phyloP scores from a whole-genome alignment of 2,329 filamentous ascomycete species.

The Rhynchosporium secalis region DNA sequence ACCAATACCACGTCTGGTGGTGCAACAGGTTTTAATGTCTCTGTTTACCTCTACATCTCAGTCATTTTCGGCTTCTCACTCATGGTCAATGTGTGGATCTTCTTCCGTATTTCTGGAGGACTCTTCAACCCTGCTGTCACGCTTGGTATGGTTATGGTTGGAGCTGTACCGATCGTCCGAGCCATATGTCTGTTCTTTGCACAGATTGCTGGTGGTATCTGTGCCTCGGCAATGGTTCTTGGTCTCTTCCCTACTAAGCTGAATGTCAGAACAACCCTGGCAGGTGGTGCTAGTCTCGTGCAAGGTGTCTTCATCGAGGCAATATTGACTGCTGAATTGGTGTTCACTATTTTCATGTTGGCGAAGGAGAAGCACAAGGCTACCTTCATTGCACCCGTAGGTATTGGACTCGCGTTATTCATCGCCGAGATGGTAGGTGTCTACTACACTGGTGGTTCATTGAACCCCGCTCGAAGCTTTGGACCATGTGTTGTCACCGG shows the following conservation, averaged over 20 bases:
- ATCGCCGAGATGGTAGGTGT: constrained; percentile 47
- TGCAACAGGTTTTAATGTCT: constrained; percentile 46
- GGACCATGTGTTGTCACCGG: constrained; percentile 48
- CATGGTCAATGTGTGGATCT: constrained; percentile 56
- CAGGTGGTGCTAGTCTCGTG: constrained; percentile 43
- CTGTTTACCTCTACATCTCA: constrained; percentile 42
- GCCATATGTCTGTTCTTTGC: constrained; percentile 39
- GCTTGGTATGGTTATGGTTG: constrained; percentile 40
- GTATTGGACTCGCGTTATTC: constrained; percentile 50
- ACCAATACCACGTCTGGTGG: constrained; percentile 45
- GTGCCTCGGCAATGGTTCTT: constrained; percentile 45
- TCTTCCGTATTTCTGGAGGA: constrained; percentile 53
- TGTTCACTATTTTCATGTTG: constrained; percentile 53
- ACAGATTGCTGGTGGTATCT: constrained; percentile 41
- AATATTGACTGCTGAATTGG: constrained; percentile 49
- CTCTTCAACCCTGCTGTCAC: constrained; percentile 52
- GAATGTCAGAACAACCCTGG: constrained; percentile 46
- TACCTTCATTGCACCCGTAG: constrained; percentile 50
- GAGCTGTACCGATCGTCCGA: constrained; percentile 39
- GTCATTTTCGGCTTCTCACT: constrained; percentile 42
- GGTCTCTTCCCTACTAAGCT: constrained; percentile 40
- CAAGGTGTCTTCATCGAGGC: constrained; percentile 53
- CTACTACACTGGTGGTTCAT: constrained; percentile 46
- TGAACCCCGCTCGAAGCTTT: constrained; percentile 49
- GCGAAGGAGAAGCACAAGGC: constrained; percentile 45